A percentile compares a stretch with the other conserved stretches of the same genome.
Evolutionary conservation across 768 basidiomycete genomes (phyloP).

Genomic region (Termitomyces bulborhizus): DNA sequence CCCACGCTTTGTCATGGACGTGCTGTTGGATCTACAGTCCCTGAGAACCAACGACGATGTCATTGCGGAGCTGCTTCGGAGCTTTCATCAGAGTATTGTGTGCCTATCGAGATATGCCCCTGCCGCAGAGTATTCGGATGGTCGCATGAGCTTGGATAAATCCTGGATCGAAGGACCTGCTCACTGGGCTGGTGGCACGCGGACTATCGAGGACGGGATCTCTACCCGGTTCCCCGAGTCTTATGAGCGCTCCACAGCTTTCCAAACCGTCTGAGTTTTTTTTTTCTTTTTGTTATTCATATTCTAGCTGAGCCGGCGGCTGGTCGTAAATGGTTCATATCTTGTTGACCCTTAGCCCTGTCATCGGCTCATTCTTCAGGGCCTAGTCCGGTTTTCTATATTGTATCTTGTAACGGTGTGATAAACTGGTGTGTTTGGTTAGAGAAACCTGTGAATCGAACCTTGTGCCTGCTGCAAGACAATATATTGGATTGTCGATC

Average conservation of each 20-base stretch:
- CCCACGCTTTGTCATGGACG: conserved; percentile 38
- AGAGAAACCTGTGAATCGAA: no score
- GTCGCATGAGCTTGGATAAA: conserved; percentile 23
- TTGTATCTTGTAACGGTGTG: no score
- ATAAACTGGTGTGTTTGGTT: background rate
- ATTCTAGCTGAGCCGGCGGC: background rate
- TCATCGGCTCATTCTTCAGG: background rate
- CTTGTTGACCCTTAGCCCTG: background rate
- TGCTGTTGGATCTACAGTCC: conserved; percentile 35
- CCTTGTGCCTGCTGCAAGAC: background rate
- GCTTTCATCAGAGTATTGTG: background rate
- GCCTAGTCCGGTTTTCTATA: no score
- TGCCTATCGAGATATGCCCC: conserved; percentile 14
- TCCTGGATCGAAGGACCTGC: conserved; percentile 32
- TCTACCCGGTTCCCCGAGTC: conserved; percentile 29
- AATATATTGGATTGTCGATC: background rate
- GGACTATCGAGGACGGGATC: conserved; percentile 4
- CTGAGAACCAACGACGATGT: conserved; percentile 22
- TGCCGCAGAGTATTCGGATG: conserved; percentile 9
- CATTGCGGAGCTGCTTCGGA: conserved; percentile 21
- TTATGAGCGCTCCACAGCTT: conserved; percentile 39
- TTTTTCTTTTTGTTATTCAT: no score
- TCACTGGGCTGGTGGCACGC: conserved; percentile 17
- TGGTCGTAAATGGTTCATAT: background rate
- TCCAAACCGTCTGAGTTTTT: conserved; percentile 11